Percentiles rank a stretch among this genome's conserved stretches.
These are phyloP conservation scores for Myxozyma neotropica DNA, from an alignment of 805 yeast species.

Conservation along the genomic window DNA sequence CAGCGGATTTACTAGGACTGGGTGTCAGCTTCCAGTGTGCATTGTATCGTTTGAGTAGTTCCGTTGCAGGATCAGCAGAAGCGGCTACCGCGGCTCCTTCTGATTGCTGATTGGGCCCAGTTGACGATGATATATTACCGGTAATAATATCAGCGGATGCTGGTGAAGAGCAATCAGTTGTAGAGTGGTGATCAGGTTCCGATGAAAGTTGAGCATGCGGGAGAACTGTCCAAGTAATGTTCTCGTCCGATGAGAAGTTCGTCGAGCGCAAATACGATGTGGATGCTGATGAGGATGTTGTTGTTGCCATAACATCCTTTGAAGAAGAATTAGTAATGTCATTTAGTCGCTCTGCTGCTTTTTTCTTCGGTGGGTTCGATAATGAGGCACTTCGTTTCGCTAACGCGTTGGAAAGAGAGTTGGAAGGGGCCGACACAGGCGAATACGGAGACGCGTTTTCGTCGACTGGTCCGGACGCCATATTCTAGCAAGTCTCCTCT, in stretches of 20 bases:
- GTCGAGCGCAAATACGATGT: neutral
- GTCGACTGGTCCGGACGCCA: neutral
- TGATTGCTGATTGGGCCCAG: neutral
- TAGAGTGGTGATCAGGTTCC: constrained; percentile 9
- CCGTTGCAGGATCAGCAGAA: constrained; percentile 25
- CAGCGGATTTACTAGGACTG: neutral
- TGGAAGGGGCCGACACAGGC: neutral
- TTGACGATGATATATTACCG: neutral
- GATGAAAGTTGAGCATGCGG: constrained; percentile 21
- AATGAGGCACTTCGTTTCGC: neutral
- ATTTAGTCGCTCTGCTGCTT: neutral
- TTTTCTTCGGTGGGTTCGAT: neutral
- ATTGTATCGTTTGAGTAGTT: constrained; percentile 21
- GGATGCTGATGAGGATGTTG: neutral
- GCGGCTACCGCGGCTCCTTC: neutral
- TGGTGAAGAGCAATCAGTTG: neutral
- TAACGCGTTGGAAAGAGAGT: neutral
- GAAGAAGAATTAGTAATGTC: neutral
- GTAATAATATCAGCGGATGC: neutral
- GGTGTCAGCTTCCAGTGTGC: constrained; percentile 1
- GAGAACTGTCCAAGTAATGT: constrained; percentile 19
- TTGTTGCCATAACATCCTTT: neutral
- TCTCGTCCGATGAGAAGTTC: constrained; percentile 6
- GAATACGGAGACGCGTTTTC: neutral
- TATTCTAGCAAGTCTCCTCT: neutral